Evolutionary conservation across 2,329 filamentous ascomycete species (phyloP).

Genomic region (Pestalotiopsis sp.): DNA sequence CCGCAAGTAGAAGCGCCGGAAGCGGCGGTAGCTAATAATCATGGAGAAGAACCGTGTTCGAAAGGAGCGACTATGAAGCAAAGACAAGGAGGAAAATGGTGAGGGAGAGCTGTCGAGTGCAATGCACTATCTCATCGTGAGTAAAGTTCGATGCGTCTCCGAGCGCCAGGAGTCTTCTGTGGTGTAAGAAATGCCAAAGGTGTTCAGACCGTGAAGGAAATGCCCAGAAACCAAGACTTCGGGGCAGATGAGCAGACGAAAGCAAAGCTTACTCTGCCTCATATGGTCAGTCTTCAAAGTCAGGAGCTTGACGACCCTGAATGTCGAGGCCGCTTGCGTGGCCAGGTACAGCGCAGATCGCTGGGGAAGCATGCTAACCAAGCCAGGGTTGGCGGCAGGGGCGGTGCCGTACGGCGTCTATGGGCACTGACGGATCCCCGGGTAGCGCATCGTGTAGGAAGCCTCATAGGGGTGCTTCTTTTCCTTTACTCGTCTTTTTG

Average conservation of each 20-base stretch:
- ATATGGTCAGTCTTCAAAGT: background rate
- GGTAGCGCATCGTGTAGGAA: background rate
- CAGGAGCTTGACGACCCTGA: slow-evolving; percentile 8
- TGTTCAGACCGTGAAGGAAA: background rate
- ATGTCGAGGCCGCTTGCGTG: slow-evolving; percentile 4
- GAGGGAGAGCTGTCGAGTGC: background rate
- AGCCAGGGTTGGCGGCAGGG: background rate
- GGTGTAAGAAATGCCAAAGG: background rate
- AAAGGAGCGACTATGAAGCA: slow-evolving; percentile 5
- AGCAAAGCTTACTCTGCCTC: background rate
- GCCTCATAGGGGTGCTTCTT: no score
- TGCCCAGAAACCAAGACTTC: background rate
- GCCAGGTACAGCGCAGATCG: background rate
- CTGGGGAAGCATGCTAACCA: background rate
- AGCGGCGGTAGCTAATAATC: slow-evolving; percentile 37
- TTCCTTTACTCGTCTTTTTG: no score
- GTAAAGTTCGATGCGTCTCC: background rate
- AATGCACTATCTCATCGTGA: slow-evolving; percentile 8
- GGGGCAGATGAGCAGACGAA: background rate
- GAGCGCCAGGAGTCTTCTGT: background rate
- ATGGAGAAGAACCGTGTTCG: slow-evolving; percentile 25
- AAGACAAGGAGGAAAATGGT: background rate
- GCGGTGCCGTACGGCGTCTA: background rate
- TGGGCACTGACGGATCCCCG: background rate
- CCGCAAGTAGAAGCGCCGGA: slow-evolving; percentile 38